Evolutionary conservation across 345 rosid genomes (phyloP), one percentile per base, ranked within the genome.

Genomic region (Brassica juncea): DNA sequence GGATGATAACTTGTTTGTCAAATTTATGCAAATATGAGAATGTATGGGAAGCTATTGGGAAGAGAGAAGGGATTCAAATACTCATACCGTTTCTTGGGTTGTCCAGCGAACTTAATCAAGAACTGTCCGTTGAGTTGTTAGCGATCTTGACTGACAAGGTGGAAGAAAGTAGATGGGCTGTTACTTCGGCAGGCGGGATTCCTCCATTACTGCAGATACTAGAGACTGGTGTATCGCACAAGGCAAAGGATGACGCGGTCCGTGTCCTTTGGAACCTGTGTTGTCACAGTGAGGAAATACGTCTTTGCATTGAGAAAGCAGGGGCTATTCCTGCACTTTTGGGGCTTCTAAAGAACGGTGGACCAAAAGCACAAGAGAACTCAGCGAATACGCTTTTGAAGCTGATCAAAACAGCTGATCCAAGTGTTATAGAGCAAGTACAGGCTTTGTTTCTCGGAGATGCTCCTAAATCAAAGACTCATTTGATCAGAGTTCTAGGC

Each of bases 141-240:
- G 93, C 85, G 35, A 91, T 92, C 72, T 84, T 90, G 85, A 88
- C 93, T 7, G 90, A 90, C 55, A 89, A 87, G 73, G 90, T 89
- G 57, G 97, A 89, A 55, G 98, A 94, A 75, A 92, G 98, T 77
- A 92, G 92, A 85, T 94, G 97, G 97, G 94, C 98, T 31, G 86
- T 94, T 74, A 94, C 96, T 64, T 94, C 97, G 52, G 97, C 94
- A 14, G 98, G 97, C 9, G 97, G 98, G 73, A 94, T 94, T 85
- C 98, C 98, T 84, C 98, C 92, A 10, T 61, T 92, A 78, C 86
- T 90, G 54, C 97, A 92, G 81, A 80, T 94, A 74, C 63, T 94
- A 70, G 94, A 90, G 87, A 79, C 78, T 3, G 89, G 94, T 61
- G 69, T 32, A 39, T 90, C 98, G 14, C 91, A 90, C 66, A 90